Evolutionary conservation across 176 grass and related monocot species (phyloP), one percentile per base, ranked within the genome.

Genomic region (Rhynchospora pubera): DNA sequence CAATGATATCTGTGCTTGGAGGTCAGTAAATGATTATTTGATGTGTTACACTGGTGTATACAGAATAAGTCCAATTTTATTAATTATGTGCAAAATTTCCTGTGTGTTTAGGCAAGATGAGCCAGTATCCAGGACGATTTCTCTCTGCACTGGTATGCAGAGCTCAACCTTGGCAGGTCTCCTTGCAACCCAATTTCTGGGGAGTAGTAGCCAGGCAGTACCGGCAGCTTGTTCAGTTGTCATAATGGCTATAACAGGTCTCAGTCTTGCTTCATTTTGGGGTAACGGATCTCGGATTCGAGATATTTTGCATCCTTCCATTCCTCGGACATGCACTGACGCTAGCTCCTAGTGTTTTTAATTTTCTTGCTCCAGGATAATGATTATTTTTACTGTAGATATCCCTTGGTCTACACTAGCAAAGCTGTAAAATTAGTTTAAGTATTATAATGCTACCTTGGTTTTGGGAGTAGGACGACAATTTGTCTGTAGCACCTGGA

Each of bases 151-250:
- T 3, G 94, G 94, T 48, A 97, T 97, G 94, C 94, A 97, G 80
- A 97, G 94, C 71, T 94, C 94, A 47, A 97, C 94, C n/a, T 88
- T 97, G 53, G 91, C 94, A 5, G 94, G 94, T 11, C 91, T 97
- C 69, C 91, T 97, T 3, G 94, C 94, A 52, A 90, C 94, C 44
- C 94, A 97, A 42, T 97, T 94, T 82, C 85, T 97, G 30, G 94
- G 94, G 82, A 89, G 78, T 46, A 97, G 84, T 51, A 89, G 62
- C 62, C 94, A 97, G 53, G 94, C 94, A 62, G 94, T 97, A 82
- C 94, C 94, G 7, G 91, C 94, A 16, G 94, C 94, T 62, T 93
- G 91, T 16, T 97, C 94, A 7, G 94, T 97, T 45, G 94, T 94
- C 5, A 80, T 94, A 51, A 97, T 97, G 94, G 94, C 91, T 23